Evolutionary conservation across 2,329 filamentous ascomycete genomes (phyloP), one percentile per base, ranked within the genome.

Genomic region (Pseudovirgaria hyperparasitica): DNA sequence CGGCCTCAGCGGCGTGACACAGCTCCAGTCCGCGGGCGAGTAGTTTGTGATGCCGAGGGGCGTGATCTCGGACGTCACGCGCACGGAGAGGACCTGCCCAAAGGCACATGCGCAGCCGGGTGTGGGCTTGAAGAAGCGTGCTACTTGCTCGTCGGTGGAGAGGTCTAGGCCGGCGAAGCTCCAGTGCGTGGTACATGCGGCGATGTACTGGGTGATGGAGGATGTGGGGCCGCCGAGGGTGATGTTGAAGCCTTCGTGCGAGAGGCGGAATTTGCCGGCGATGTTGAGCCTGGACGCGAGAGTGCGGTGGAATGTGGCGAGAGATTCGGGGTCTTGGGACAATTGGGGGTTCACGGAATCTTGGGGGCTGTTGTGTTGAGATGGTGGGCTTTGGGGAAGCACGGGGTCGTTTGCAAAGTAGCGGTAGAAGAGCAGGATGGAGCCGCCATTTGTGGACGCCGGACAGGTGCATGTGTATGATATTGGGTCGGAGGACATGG

Each of bases 161-260:
- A 42, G 19, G 12, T 36, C 31, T 20, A 40, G 28, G 12, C 33
- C 37, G 10, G 33, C 21, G 21, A 43, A 43, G 11, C 36, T 39
- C 41, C 41, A 43, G 23, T 43, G 41, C 13, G 27, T 14, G 19
- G 27, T 26, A 25, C 41, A 43, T 10, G 23, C 30, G n/a, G 30
- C 14, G 16, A 41, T 31, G 26, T 39, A 43, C 7, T 9, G 9
- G 3, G 29, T 14, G 16, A 40, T 40, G 3, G 33, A 30, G 9
- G 25, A 16, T 16, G 20, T 23, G 8, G 33, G 37, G 9, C 41
- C 41, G 17, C 35, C 41, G 10, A 43, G 30, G 2, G 41, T 42
- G 31, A 43, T 35, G 17, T 43, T 43, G 31, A 36, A 42, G 2
- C 41, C 41, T 32, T 43, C 41, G n/a, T n/a, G 26, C 5, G 41